A percentile compares a stretch with the other conserved stretches of the same genome.
These are phyloP conservation scores for Cryphonectria naterciae DNA, from an alignment of 2,329 filamentous ascomycete genomes.

Conservation along the genomic window DNA sequence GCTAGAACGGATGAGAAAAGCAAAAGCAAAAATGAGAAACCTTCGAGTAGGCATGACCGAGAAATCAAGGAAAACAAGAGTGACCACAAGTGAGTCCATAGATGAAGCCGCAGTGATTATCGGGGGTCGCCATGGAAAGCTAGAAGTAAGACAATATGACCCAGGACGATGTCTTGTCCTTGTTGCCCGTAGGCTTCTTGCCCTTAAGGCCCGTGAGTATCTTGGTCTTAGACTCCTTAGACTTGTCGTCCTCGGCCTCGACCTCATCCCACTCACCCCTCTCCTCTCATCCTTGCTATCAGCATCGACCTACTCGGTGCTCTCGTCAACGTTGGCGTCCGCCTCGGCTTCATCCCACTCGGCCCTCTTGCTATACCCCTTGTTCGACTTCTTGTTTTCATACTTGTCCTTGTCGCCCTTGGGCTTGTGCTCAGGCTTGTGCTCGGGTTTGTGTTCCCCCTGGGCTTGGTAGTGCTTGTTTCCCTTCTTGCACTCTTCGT, in stretches of 20 bases:
- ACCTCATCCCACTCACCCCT: too few relatives aligned
- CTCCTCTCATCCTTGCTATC: too few relatives aligned
- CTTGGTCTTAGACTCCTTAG: not conserved
- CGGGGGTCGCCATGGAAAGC: not conserved
- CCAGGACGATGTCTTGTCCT: not conserved
- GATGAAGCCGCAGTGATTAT: not conserved
- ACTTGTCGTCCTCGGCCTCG: not conserved
- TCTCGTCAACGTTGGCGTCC: too few relatives aligned
- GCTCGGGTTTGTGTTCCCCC: not conserved
- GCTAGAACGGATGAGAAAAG: not conserved
- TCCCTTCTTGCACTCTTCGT: conserved; percentile 14
- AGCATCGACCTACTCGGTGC: too few relatives aligned
- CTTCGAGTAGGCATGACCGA: too few relatives aligned
- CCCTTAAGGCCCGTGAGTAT: not conserved
- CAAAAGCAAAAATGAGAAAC: not conserved
- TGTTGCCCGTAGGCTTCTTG: not conserved
- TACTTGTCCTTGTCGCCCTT: not conserved
- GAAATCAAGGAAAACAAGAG: too few relatives aligned
- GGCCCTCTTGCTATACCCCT: not conserved
- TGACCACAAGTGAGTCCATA: too few relatives aligned
- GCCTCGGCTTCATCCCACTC: not conserved
- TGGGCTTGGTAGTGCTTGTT: not conserved
- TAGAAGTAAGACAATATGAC: not conserved
- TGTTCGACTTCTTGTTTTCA: not conserved
- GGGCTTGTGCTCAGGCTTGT: not conserved